These are phyloP conservation scores for Citrullus mucosospermus DNA, from an alignment of 306 rosid genomes.

Conservation along the genomic window DNA sequence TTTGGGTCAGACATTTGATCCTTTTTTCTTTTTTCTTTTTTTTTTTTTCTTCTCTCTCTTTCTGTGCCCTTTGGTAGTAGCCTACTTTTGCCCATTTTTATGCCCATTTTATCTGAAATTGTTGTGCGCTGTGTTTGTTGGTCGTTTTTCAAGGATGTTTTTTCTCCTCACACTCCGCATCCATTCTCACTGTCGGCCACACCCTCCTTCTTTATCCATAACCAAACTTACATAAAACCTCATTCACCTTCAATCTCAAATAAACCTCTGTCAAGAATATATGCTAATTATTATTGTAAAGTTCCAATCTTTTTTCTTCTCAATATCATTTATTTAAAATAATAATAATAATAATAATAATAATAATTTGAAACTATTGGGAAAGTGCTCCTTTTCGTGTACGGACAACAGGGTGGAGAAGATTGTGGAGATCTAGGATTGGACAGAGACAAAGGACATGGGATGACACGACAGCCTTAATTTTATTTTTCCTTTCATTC, in stretches of 20 bases:
- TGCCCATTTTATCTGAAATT: neutral
- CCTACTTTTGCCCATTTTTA: neutral
- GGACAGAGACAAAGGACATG: neutral
- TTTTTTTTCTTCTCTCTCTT: neutral
- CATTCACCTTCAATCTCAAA: neutral
- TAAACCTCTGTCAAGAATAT: neutral
- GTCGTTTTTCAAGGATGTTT: neutral
- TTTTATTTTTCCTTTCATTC: neutral
- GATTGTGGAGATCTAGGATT: conserved; percentile 1
- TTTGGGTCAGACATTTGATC: conserved; percentile 3
- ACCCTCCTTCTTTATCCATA: neutral
- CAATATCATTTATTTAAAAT: neutral
- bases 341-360: too few relatives aligned
- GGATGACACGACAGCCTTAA: neutral
- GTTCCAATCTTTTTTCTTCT: neutral
- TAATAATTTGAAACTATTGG: neutral
- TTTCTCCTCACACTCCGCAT: conserved; percentile 3
- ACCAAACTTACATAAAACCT: neutral
- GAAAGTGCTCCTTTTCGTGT: neutral
- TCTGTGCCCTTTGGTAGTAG: too few relatives aligned
- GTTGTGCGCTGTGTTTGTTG: neutral
- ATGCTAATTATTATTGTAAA: neutral
- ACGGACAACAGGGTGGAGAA: neutral
- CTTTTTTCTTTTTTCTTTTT: neutral
- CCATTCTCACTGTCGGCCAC: conserved; percentile 4